phyloP scores from a whole-genome alignment of 257 asterid genomes.

The Solanum chmielewskii region DNA sequence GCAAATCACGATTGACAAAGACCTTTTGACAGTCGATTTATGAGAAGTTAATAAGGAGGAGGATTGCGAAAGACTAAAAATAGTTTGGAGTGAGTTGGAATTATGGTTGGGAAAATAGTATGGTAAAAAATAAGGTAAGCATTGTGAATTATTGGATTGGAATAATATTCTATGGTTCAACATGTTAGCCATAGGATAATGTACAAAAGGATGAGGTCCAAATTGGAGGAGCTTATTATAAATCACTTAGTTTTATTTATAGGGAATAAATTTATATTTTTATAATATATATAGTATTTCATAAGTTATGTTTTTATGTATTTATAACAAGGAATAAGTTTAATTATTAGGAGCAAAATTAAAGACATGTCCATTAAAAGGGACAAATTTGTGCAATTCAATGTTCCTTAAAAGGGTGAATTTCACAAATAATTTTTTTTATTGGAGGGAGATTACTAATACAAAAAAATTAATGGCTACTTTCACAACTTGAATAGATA shows the following conservation, averaged over 20 bases:
- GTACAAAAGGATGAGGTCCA: not conserved
- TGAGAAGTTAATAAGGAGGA: not conserved
- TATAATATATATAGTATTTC: no score
- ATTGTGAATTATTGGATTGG: conserved; percentile 6
- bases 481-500: not conserved
- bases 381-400: no score
- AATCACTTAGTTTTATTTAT: no score
- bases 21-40: not conserved
- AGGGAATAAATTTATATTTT: no score
- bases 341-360: no score
- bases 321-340: no score
- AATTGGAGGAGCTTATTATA: not conserved
- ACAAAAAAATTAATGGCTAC: not conserved
- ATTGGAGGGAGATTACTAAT: not conserved
- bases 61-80: not conserved
- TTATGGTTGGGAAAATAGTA: not conserved
- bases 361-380: no score
- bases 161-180: conserved; percentile 18
- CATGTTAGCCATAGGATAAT: conserved; percentile 4
- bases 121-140: conserved; percentile 12
- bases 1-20: not conserved
- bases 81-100: not conserved
- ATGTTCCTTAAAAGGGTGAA: not conserved
- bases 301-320: not conserved
- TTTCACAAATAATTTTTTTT: not conserved